Conservation (phyloP, 2,329 filamentous ascomycete species). For the Didymella glomerata region DNA sequence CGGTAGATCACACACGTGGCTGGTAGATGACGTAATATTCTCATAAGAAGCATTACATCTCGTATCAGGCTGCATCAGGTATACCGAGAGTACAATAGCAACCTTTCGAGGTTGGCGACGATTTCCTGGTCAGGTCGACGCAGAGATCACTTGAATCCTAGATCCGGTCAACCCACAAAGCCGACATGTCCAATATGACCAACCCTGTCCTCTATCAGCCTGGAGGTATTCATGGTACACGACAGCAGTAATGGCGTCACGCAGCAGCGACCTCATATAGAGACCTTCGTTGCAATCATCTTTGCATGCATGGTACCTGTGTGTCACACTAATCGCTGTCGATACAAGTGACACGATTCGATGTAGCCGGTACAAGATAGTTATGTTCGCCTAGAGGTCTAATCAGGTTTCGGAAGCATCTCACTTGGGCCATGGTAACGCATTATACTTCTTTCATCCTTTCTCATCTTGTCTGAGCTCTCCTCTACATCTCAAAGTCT, state of each 20-base stretch:
- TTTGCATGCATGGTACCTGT: background rate
- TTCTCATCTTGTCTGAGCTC: no score
- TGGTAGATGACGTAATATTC: constrained; percentile 14
- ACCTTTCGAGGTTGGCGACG: no score
- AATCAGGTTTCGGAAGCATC: no score
- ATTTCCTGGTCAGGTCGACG: no score
- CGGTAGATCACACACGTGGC: constrained; percentile 2
- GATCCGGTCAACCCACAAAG: background rate
- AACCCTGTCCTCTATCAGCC: background rate
- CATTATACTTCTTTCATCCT: no score
- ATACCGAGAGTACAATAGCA: background rate
- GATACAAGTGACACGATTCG: background rate
- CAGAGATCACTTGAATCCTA: background rate
- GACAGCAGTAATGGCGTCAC: background rate
- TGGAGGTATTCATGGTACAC: background rate
- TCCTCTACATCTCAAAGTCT: background rate
- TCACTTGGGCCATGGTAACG: no score
- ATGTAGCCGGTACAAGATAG: no score
- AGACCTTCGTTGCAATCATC: background rate
- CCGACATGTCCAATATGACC: background rate
- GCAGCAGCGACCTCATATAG: background rate
- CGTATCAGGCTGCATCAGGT: background rate
- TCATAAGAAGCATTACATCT: background rate
- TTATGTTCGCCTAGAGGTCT: no score
- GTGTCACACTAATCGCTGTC: background rate